phyloP scores from a whole-genome alignment of 2,329 filamentous ascomycete genomes.

The Biscogniauxia mediterranea region DNA sequence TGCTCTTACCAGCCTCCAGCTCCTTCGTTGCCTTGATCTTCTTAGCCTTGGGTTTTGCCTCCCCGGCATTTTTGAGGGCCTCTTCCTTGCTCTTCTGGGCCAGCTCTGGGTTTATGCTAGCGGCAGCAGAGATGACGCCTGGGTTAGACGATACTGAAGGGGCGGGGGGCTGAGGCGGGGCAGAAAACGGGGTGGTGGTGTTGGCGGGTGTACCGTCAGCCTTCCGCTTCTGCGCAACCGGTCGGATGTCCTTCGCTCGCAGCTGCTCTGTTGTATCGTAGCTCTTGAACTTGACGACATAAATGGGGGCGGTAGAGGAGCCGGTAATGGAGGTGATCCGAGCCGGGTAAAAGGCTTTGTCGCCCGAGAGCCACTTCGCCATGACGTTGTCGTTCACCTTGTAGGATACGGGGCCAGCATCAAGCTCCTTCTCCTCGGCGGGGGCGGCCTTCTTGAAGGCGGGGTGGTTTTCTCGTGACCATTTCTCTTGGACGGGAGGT shows the following conservation, averaged over 20 bases:
- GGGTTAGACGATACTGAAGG: slow-evolving; percentile 37
- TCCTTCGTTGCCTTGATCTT: slow-evolving; percentile 90
- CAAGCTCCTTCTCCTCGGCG: slow-evolving; percentile 51
- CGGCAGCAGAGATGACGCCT: slow-evolving; percentile 55
- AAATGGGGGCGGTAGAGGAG: slow-evolving; percentile 85
- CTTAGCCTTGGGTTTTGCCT: slow-evolving; percentile 78
- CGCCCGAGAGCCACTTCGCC: slow-evolving; percentile 87
- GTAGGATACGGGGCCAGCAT: slow-evolving; percentile 58
- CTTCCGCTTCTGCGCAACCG: slow-evolving; percentile 79
- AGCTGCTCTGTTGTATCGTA: slow-evolving; percentile 84
- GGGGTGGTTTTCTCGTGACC: slow-evolving; percentile 78
- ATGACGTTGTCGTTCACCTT: slow-evolving; percentile 86
- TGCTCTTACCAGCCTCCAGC: slow-evolving; percentile 84
- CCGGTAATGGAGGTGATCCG: slow-evolving; percentile 93
- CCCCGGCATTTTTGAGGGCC: slow-evolving; percentile 60
- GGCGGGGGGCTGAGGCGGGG: slow-evolving; percentile 34
- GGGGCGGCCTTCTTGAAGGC: slow-evolving; percentile 63
- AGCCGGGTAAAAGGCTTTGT: slow-evolving; percentile 87
- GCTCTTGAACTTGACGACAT: slow-evolving; percentile 91
- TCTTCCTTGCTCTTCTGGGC: slow-evolving; percentile 54
- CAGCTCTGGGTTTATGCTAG: slow-evolving; percentile 55
- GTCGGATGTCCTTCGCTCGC: slow-evolving; percentile 78
- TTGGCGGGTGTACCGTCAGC: slow-evolving; percentile 69
- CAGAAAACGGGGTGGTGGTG: slow-evolving; percentile 34
- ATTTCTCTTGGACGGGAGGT: slow-evolving; percentile 65